Evolutionary conservation across 1,139 yeast genomes (phyloP).

Genomic region (Hemisphaericaspora xylanilytica): DNA sequence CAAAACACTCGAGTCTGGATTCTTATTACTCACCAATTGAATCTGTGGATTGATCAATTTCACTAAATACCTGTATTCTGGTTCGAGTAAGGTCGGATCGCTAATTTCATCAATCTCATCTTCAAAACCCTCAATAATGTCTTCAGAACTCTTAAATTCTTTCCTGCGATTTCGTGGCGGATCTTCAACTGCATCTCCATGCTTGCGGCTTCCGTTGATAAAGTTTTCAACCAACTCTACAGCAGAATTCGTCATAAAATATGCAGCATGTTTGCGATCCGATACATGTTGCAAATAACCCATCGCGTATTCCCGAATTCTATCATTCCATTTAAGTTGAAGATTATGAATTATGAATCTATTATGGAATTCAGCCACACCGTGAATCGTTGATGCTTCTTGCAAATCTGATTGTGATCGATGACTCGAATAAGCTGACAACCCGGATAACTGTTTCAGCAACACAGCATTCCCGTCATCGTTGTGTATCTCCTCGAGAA

Average conservation of each 20-base stretch:
- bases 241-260: slow-evolving; percentile 69
- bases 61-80: slow-evolving; percentile 37
- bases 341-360: slow-evolving; percentile 77
- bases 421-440: slow-evolving; percentile 31
- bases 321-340: slow-evolving; percentile 76
- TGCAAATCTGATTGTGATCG: slow-evolving; percentile 24
- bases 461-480: slow-evolving; percentile 11
- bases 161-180: slow-evolving; percentile 14
- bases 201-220: slow-evolving; percentile 20
- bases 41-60: slow-evolving; percentile 47
- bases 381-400: slow-evolving; percentile 10
- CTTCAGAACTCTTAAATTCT: slow-evolving; percentile 26
- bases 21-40: slow-evolving; percentile 35
- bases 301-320: slow-evolving; percentile 58
- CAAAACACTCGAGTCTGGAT: slow-evolving; percentile 39
- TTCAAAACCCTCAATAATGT: slow-evolving; percentile 34
- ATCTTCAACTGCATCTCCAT: slow-evolving; percentile 14
- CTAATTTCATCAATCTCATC: slow-evolving; percentile 27
- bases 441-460: slow-evolving; percentile 12
- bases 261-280: slow-evolving; percentile 54
- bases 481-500: slow-evolving; percentile 12
- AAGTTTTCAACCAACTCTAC: slow-evolving; percentile 56
- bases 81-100: slow-evolving; percentile 28
- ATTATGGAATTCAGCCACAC: slow-evolving; percentile 55
- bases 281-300: slow-evolving; percentile 61